phyloP scores from a whole-genome alignment of 2,329 filamentous ascomycete genomes.

The Dryadomyces quercivorus region DNA sequence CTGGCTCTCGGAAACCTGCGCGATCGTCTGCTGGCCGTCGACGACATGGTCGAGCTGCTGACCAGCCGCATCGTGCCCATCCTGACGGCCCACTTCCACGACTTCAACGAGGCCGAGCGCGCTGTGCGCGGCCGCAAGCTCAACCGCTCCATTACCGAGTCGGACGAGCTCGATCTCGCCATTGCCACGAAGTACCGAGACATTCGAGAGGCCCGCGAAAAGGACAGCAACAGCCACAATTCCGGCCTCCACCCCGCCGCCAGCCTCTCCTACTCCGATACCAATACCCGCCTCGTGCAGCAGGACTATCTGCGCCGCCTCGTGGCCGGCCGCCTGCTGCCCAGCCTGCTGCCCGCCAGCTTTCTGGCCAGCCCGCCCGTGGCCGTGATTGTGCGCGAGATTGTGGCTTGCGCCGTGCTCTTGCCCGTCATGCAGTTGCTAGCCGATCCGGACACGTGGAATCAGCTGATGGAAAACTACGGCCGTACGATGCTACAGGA shows the following conservation, averaged over 20 bases:
- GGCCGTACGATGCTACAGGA: constrained; percentile 84
- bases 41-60: constrained; percentile 77
- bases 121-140: constrained; percentile 77
- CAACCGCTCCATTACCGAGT: constrained; percentile 84
- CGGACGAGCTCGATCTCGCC: constrained; percentile 86
- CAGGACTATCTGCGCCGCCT: constrained; percentile 78
- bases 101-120: constrained; percentile 84
- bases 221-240: background rate
- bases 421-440: constrained; percentile 69
- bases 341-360: constrained; percentile 58
- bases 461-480: constrained; percentile 85
- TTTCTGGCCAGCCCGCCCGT: constrained; percentile 74
- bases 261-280: constrained; percentile 66
- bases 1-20: constrained; percentile 58
- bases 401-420: constrained; percentile 85
- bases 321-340: constrained; percentile 54
- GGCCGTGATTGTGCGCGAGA: constrained; percentile 69
- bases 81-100: constrained; percentile 74
- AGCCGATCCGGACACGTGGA: constrained; percentile 92
- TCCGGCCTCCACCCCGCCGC: constrained; percentile 82
- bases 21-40: constrained; percentile 60
- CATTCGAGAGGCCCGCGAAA: constrained; percentile 4
- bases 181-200: constrained; percentile 91
- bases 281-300: constrained; percentile 58
- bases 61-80: constrained; percentile 79